Percentiles rank a stretch among this genome's conserved stretches.
These are phyloP conservation scores for Hebeloma cylindrosporum DNA, from an alignment of 768 basidiomycete species.

Conservation along the genomic window DNA sequence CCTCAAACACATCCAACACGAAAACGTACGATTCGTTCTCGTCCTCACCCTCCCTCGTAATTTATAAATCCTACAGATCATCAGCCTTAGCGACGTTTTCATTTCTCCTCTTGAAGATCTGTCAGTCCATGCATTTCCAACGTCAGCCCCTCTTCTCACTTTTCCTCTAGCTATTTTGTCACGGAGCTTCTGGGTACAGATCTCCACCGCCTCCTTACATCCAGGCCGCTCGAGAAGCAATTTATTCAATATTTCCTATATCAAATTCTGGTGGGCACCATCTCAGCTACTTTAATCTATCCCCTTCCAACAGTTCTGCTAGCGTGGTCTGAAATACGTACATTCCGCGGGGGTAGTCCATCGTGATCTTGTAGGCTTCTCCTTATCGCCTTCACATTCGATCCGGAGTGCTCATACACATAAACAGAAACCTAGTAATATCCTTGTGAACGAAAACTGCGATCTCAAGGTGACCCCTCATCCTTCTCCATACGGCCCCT, in stretches of 20 bases:
- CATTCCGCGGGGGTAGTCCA: constrained; percentile 99
- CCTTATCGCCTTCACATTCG: constrained; percentile 1
- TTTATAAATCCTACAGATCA: constrained; percentile 67
- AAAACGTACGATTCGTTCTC: constrained; percentile 61
- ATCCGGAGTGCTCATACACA: constrained; percentile 7
- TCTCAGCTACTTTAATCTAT: background rate
- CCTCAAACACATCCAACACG: constrained; percentile 97
- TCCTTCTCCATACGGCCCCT: background rate
- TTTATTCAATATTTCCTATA: constrained; percentile 99
- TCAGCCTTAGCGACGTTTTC: constrained; percentile 98
- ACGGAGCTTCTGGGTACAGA: constrained; percentile 98
- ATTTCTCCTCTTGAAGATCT: constrained; percentile 99
- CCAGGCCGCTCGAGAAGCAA: constrained; percentile 96
- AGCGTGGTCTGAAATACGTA: constrained; percentile 99
- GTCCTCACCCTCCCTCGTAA: constrained; percentile 1
- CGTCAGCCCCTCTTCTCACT: constrained; percentile 6
- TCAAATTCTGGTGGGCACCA: constrained; percentile 82
- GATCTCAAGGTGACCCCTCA: constrained; percentile 78
- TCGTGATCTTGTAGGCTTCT: constrained; percentile 77
- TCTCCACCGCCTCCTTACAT: constrained; percentile 94
- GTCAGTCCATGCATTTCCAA: constrained; percentile 44
- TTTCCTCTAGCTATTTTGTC: constrained; percentile 83
- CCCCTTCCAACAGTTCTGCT: constrained; percentile 8
- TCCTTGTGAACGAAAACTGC: constrained; percentile 99
- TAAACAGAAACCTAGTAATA: constrained; percentile 93